phyloP scores from a whole-genome alignment of 768 basidiomycete species.

The Daedaleopsis nitida region DNA sequence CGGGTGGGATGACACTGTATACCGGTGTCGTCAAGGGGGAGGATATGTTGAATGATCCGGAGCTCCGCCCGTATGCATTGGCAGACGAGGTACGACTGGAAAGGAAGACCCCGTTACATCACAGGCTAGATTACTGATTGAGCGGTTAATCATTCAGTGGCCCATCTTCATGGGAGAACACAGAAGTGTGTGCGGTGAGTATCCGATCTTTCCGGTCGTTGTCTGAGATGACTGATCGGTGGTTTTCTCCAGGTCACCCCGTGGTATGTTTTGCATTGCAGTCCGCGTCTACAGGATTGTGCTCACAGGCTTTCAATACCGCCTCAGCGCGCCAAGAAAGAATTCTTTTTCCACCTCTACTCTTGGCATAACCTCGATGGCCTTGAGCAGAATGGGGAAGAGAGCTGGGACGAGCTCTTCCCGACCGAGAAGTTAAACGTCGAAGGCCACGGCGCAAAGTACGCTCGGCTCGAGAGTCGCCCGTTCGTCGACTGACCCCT shows the following conservation, averaged over 20 bases:
- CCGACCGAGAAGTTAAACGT: conserved; percentile 39
- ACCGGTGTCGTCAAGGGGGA: conserved; percentile 44
- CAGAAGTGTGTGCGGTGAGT: conserved; percentile 29
- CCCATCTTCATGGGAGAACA: conserved; percentile 32
- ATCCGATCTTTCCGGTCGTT: not conserved
- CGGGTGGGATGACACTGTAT: conserved; percentile 41
- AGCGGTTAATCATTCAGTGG: conserved; percentile 22
- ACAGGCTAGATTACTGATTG: not conserved
- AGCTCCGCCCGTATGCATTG: conserved; percentile 33
- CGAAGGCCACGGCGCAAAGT: conserved; percentile 41
- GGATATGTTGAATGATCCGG: conserved; percentile 42
- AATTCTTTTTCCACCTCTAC: conserved; percentile 38
- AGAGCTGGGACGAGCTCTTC: conserved; percentile 36
- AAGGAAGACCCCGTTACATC: not conserved
- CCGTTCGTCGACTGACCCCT: conserved; percentile 16
- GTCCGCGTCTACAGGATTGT: no score
- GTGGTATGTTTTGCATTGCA: conserved; percentile 20
- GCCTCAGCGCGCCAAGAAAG: conserved; percentile 41
- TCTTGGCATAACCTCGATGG: conserved; percentile 38
- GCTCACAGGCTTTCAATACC: not conserved
- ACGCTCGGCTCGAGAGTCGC: conserved; percentile 3
- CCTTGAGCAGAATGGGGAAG: conserved; percentile 33
- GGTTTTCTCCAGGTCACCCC: conserved; percentile 22
- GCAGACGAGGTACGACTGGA: conserved; percentile 35
- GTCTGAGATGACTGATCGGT: conserved; percentile 1